Percentiles rank a stretch among this genome's conserved stretches.
Evolutionary conservation across 768 basidiomycete species (phyloP).

Genomic region (Suillus sp.): DNA sequence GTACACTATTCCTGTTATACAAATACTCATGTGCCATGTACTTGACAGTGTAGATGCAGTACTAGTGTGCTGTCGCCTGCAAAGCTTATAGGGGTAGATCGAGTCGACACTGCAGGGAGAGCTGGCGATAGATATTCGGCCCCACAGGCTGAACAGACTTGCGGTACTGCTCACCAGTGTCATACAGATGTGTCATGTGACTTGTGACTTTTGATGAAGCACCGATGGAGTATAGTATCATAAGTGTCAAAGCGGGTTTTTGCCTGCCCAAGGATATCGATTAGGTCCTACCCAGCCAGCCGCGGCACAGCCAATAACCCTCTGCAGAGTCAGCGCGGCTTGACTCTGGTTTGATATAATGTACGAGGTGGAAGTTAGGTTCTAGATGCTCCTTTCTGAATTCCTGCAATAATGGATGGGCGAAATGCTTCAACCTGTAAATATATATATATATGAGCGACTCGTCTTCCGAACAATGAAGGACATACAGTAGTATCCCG

Average conservation of each 20-base stretch:
- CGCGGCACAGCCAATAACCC: slow-evolving; percentile 84
- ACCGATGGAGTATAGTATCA: not conserved
- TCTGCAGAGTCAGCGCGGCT: slow-evolving; percentile 80
- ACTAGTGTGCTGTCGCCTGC: not conserved
- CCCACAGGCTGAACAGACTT: not conserved
- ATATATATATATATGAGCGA: not conserved
- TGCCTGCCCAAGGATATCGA: not conserved
- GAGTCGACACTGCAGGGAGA: not conserved
- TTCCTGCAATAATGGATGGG: slow-evolving; percentile 66
- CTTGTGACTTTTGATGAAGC: not conserved
- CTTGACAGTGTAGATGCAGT: not conserved
- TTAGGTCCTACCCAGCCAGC: slow-evolving; percentile 46
- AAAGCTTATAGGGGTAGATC: not conserved
- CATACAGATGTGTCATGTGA: no score
- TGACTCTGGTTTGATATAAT: slow-evolving; percentile 77
- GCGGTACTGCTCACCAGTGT: not conserved
- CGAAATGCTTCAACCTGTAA: slow-evolving; percentile 81
- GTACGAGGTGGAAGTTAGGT: slow-evolving; percentile 66
- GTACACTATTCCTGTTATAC: slow-evolving; percentile 5
- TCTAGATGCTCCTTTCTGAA: slow-evolving; percentile 64
- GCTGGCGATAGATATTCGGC: not conserved
- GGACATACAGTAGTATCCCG: slow-evolving; percentile 52
- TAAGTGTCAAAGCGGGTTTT: not conserved
- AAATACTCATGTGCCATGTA: not conserved
- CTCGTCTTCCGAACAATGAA: slow-evolving; percentile 4